Base-by-base conservation (phyloP, 108 stramenopile species). In the Cylindrotheca fusiformis region DNA sequence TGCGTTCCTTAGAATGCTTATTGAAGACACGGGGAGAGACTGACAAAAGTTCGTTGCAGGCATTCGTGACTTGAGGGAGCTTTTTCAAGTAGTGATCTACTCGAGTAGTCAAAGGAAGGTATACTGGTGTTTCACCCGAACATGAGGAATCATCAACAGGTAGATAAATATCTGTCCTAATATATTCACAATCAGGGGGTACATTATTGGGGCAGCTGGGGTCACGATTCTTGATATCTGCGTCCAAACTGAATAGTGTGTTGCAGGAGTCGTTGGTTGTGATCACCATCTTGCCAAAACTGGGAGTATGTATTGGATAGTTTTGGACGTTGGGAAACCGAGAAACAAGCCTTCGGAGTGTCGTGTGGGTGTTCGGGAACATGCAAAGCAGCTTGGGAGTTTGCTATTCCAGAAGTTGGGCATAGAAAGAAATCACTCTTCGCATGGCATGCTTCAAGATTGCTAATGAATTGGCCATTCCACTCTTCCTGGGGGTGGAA, bases 201-300 rank as follows among this genome's bases (percentile, higher is more conserved):
- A 46, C 32, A 2, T 41, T 50, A 28, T 52, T 44, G n/a, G n/a
- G n/a, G n/a, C n/a, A n/a, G 29, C 20, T 69, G 18, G 54, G 14
- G 41, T 32, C 31, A 25, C 23, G 20, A 17, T 28, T 12, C 33
- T 50, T 64, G 26, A 19, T 17, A 19, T 61, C 33, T 30, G 58
- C 24, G 22, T 68, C 69, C 5, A 80, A 60, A 53, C 69, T 80
- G 28, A 75, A 66, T 33, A 80, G 70, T 48, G 79, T 80, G 21
- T 46, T 69, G 45, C 48, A 61, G 10, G 73, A 75, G 50, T 80
- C 74, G 14, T 72, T 74, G 19, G 57, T 75, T 60, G 47, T 12
- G 55, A 80, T 68, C 58, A 80, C 79, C 79, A 80, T 80, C 44
- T 23, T 71, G 48, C 30, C n/a, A n/a, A n/a, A n/a, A n/a, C n/a